Percentiles rank a stretch among this genome's conserved stretches.
These are phyloP conservation scores for Mycosphaerella arachidis DNA, from an alignment of 2,329 filamentous ascomycete species.

Conservation along the genomic window DNA sequence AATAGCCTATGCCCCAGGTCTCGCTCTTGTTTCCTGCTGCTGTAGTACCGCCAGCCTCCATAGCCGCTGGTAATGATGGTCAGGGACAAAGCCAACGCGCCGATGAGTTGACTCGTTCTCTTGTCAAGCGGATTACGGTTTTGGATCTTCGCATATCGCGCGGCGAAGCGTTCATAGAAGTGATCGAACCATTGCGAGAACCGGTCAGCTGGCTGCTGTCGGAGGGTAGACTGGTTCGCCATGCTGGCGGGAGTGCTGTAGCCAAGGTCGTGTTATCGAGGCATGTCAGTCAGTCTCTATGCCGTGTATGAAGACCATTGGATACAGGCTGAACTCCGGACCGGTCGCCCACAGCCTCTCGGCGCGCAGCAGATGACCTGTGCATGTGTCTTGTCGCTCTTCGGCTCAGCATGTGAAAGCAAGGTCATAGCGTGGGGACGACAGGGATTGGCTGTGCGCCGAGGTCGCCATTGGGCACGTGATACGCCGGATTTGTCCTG, in stretches of 20 bases:
- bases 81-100: constrained; percentile 68
- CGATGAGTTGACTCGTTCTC: constrained; percentile 66
- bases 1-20: constrained; percentile 79
- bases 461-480: not conserved
- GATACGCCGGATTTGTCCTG: not conserved
- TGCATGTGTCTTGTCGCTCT: not conserved
- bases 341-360: not conserved
- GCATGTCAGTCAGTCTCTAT: not conserved
- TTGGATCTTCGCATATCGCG: constrained; percentile 47
- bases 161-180: constrained; percentile 42
- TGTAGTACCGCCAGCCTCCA: constrained; percentile 75
- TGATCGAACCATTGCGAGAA: constrained; percentile 31
- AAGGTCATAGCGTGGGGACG: not conserved
- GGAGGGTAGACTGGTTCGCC: constrained; percentile 82
- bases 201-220: constrained; percentile 33
- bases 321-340: not conserved
- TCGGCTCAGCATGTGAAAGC: not conserved
- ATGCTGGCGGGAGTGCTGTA: constrained; percentile 44
- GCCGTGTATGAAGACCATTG: not conserved
- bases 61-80: constrained; percentile 76
- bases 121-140: constrained; percentile 57
- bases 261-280: not conserved
- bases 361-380: not conserved
- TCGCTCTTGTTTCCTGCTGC: constrained; percentile 66
- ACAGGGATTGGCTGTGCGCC: not conserved